Percentiles rank a stretch among this genome's conserved stretches.
These are phyloP conservation scores for Tylopilus intermedius DNA, from an alignment of 768 basidiomycete species.

Conservation along the genomic window DNA sequence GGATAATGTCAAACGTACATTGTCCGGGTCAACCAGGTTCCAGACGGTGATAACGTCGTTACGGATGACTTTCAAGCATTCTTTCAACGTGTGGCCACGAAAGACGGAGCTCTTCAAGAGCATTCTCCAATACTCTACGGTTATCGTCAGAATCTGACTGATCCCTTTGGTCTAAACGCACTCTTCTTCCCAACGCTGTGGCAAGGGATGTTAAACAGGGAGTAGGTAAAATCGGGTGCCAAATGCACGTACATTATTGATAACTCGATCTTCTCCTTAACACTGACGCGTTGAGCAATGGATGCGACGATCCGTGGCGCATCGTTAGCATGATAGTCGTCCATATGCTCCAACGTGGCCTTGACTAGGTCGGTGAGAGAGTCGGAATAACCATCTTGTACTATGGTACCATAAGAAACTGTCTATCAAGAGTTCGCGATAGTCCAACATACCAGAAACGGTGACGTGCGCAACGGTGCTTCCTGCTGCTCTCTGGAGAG, in stretches of 20 bases:
- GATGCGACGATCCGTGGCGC: constrained; percentile 6
- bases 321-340: constrained; percentile 5
- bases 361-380: too few species aligned
- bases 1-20: background rate
- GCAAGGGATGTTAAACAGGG: background rate
- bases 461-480: too few species aligned
- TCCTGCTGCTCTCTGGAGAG: too few species aligned
- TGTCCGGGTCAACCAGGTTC: constrained; percentile 14
- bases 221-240: background rate
- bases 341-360: constrained; percentile 1
- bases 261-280: constrained; percentile 14
- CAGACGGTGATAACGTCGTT: constrained; percentile 9
- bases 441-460: too few species aligned
- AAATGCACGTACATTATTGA: constrained; percentile 8
- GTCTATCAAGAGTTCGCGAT: too few species aligned
- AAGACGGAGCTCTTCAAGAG: constrained; percentile 9
- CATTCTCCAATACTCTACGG: constrained; percentile 10
- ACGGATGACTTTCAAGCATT: constrained; percentile 12
- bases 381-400: too few species aligned
- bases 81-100: constrained; percentile 2
- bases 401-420: too few species aligned
- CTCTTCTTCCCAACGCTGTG: constrained; percentile 13
- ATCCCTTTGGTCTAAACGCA: background rate
- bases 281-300: constrained; percentile 15
- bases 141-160: background rate